Evolutionary conservation across 169 alveolate genomes (phyloP).

Genomic region (Eimeria brunetti): DNA sequence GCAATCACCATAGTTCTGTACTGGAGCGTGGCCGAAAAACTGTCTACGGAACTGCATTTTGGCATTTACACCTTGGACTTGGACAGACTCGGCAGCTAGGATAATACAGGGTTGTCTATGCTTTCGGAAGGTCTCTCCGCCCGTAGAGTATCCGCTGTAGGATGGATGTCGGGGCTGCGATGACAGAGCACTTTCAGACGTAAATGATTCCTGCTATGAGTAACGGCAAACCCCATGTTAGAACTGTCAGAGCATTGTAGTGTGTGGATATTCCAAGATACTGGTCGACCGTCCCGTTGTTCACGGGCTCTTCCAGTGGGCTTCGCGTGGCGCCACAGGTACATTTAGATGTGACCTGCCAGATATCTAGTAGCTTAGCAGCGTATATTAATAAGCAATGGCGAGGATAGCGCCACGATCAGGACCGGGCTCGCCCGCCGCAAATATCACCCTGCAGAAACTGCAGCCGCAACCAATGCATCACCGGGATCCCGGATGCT

Average conservation of each 20-base stretch:
- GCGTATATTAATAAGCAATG: not conserved
- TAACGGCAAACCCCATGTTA: not conserved
- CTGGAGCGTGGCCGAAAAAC: not conserved
- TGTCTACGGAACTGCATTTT: not conserved
- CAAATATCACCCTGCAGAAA: not conserved
- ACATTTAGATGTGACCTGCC: not conserved
- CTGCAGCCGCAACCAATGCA: not conserved
- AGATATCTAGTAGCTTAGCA: not conserved
- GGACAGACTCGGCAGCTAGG: not conserved
- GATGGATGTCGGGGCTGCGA: not conserved
- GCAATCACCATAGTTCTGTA: not conserved
- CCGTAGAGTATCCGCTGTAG: not conserved
- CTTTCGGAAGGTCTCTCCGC: not conserved
- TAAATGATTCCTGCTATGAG: not conserved
- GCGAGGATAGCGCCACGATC: not conserved
- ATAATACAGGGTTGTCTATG: not conserved
- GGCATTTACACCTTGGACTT: not conserved
- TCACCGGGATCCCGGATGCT: not conserved
- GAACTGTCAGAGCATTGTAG: not conserved
- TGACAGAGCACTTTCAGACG: not conserved
- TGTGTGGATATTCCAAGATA: not conserved
- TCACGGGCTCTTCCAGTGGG: not conserved
- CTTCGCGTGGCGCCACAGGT: not conserved
- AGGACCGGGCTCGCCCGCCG: not conserved
- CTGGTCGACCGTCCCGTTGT: not conserved